These are phyloP conservation scores for Plantago ovata DNA, from an alignment of 257 asterid species.

Conservation along the genomic window DNA sequence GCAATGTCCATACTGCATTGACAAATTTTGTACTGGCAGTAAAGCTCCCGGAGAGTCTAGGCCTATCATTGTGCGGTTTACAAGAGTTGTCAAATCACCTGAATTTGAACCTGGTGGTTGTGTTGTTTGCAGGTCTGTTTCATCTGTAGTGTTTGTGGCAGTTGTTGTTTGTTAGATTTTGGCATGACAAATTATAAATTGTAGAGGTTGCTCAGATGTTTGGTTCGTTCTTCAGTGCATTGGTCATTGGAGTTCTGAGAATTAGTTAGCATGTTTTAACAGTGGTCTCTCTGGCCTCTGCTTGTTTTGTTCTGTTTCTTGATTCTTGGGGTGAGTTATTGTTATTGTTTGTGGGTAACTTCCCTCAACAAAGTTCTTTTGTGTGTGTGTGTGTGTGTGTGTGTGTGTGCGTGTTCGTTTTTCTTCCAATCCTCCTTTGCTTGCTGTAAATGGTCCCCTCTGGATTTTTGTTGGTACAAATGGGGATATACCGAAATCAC, in stretches of 20 bases:
- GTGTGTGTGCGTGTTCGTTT: too few relatives aligned
- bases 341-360: too few relatives aligned
- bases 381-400: too few relatives aligned
- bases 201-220: constrained; percentile 8
- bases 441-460: not conserved
- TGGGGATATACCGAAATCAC: not conserved
- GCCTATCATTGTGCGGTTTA: constrained; percentile 64
- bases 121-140: constrained; percentile 89
- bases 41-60: constrained; percentile 56
- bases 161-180: too few relatives aligned
- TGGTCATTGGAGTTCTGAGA: too few relatives aligned
- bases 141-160: not conserved
- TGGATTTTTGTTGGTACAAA: not conserved
- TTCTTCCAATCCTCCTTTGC: too few relatives aligned
- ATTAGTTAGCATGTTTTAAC: too few relatives aligned
- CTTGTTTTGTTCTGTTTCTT: too few relatives aligned
- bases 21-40: constrained; percentile 59
- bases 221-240: not conserved
- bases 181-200: not conserved
- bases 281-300: too few relatives aligned
- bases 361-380: too few relatives aligned
- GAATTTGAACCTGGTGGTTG: constrained; percentile 92
- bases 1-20: constrained; percentile 79
- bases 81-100: constrained; percentile 84
- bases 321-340: too few relatives aligned